phyloP scores from a whole-genome alignment of 495 filamentous ascomycete genomes.

The Xylaria palmicola region DNA sequence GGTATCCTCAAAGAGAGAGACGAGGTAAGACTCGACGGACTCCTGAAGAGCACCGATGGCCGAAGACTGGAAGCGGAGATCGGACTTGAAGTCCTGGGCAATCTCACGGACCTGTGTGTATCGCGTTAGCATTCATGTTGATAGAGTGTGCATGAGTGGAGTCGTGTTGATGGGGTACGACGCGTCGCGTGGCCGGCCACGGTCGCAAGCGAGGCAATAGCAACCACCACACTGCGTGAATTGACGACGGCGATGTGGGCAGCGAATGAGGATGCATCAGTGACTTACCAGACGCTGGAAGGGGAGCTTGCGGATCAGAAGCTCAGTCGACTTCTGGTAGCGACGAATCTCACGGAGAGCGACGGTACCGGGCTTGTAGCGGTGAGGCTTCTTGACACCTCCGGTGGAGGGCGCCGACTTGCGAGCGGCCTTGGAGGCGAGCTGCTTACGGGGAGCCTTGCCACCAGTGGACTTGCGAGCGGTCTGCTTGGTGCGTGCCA shows the following conservation, averaged over 20 bases:
- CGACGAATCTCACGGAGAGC: constrained; percentile 99
- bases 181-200: constrained; percentile 5
- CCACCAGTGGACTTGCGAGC: constrained; percentile 99
- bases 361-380: constrained; percentile 99
- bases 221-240: neutral
- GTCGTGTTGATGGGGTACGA: neutral
- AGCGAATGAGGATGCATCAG: neutral
- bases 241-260: neutral
- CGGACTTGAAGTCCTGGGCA: constrained; percentile 99
- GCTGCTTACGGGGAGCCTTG: constrained; percentile 99
- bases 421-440: constrained; percentile 58
- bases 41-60: constrained; percentile 99
- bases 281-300: constrained; percentile 91
- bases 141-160: neutral
- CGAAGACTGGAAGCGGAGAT: constrained; percentile 99
- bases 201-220: neutral
- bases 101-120: constrained; percentile 80
- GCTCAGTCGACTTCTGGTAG: constrained; percentile 99
- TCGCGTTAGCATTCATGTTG: constrained; percentile 32
- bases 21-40: constrained; percentile 99
- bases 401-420: constrained; percentile 59
- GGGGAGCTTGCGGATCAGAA: constrained; percentile 99
- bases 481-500: constrained; percentile 99
- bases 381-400: constrained; percentile 99
- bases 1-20: constrained; percentile 99